These are phyloP conservation scores for Myxozyma sirexii DNA, from an alignment of 805 yeast species.

Conservation along the genomic window DNA sequence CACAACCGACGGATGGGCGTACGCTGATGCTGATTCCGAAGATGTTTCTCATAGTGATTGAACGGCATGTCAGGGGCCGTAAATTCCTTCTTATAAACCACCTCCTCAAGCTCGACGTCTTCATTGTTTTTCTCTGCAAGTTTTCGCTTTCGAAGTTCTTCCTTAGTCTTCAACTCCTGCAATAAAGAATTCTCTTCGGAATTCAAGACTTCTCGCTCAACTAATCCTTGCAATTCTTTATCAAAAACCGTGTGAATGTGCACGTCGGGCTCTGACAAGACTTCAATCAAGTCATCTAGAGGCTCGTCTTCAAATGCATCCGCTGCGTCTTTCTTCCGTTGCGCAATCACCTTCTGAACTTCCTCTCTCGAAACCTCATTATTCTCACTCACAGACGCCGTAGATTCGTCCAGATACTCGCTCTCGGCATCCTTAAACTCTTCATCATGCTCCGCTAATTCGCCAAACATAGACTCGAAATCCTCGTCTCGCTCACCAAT, in stretches of 20 bases:
- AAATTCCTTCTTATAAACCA: neutral
- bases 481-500: neutral
- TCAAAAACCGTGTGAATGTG: conserved; percentile 4
- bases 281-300: neutral
- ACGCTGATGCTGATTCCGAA: conserved; percentile 31
- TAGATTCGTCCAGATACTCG: too few relatives aligned
- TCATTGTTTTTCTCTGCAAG: neutral
- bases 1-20: too few relatives aligned
- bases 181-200: neutral
- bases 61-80: conserved; percentile 12
- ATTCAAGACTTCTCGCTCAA: neutral
- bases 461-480: neutral
- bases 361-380: too few relatives aligned
- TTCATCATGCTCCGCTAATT: neutral
- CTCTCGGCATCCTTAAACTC: too few relatives aligned
- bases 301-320: neutral
- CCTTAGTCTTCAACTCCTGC: neutral
- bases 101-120: neutral
- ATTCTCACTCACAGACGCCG: too few relatives aligned
- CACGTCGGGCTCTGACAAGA: neutral
- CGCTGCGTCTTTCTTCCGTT: neutral
- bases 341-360: neutral
- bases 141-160: neutral
- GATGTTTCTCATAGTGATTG: conserved; percentile 18
- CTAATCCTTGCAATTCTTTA: neutral